These are phyloP conservation scores for Tremellales sp. DNA, from an alignment of 1,284 basidiomycete species.

Conservation along the genomic window DNA sequence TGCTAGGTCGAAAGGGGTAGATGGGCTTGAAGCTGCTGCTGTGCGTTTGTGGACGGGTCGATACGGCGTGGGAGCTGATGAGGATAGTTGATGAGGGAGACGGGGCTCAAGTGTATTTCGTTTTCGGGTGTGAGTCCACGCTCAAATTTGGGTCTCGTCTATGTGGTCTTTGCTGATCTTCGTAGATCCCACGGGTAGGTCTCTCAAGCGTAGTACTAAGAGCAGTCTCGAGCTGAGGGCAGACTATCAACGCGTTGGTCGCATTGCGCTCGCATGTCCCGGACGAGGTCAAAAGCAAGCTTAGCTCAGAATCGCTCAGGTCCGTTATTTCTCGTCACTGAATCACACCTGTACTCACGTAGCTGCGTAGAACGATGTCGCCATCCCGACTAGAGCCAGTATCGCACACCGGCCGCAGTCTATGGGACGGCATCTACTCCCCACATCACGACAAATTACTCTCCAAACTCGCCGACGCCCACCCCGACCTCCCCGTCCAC, in stretches of 20 bases:
- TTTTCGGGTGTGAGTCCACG: conserved; percentile 68
- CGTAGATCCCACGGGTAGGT: conserved; percentile 13
- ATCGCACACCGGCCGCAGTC: conserved; percentile 24
- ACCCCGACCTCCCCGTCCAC: conserved; percentile 66
- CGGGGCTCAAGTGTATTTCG: conserved; percentile 86
- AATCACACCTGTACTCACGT: not conserved
- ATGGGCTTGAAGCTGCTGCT: conserved; percentile 21
- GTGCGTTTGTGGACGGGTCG: conserved; percentile 8
- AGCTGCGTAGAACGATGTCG: not conserved
- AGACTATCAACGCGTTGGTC: conserved; percentile 72
- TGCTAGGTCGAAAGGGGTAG: conserved; percentile 16
- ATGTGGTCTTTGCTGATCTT: not conserved
- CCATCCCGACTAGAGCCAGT: conserved; percentile 7
- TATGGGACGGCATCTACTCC: conserved; percentile 90
- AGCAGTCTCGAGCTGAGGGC: not conserved
- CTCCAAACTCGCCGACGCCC: conserved; percentile 75
- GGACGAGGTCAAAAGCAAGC: conserved; percentile 66
- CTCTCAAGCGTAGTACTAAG: no score
- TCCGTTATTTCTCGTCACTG: conserved; percentile 44
- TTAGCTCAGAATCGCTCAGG: conserved; percentile 66
- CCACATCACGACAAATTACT: conserved; percentile 86
- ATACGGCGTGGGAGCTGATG: conserved; percentile 3
- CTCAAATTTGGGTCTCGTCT: not conserved
- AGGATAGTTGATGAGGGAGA: conserved; percentile 72
- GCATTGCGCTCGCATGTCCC: conserved; percentile 70